Conservation (phyloP, 352 stramenopile species). For the Blastocystis sp. region DNA sequence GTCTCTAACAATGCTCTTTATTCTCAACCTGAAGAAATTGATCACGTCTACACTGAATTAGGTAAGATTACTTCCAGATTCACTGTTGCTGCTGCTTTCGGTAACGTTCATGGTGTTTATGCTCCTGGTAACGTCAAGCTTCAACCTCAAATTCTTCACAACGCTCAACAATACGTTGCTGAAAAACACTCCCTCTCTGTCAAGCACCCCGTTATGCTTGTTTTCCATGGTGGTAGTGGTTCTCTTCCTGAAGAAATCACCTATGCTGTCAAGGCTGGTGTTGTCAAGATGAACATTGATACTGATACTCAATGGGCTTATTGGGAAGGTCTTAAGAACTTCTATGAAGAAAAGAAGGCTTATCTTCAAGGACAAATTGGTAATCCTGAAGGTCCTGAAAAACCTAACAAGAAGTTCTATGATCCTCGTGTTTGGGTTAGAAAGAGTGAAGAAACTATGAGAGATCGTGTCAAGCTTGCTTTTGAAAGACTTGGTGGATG, state of each 20-base stretch:
- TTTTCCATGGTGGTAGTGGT: constrained; percentile 93
- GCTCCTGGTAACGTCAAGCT: constrained; percentile 93
- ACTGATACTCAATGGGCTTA: constrained; percentile 96
- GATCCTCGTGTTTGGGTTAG: constrained; percentile 84
- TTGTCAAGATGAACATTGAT: constrained; percentile 99
- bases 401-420: constrained; percentile 99
- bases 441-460: constrained; percentile 83
- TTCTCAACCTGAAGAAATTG: constrained; percentile 77
- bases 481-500: constrained; percentile 60
- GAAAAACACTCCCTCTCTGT: constrained; percentile 53
- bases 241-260: constrained; percentile 82
- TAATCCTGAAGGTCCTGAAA: constrained; percentile 80
- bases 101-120: constrained; percentile 92
- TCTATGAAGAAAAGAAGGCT: constrained; percentile 83
- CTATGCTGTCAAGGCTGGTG: constrained; percentile 75
- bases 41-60: constrained; percentile 78
- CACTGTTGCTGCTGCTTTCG: constrained; percentile 80
- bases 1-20: constrained; percentile 77
- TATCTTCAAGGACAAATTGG: constrained; percentile 90
- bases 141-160: constrained; percentile 80
- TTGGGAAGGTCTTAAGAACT: constrained; percentile 83
- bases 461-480: constrained; percentile 61
- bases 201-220: constrained; percentile 86
- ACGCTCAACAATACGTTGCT: constrained; percentile 68
- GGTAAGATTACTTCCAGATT: constrained; percentile 68